Evolutionary conservation across 768 basidiomycete species (phyloP), one percentile per base, ranked within the genome.

Genomic region (Tricholoma terreum): DNA sequence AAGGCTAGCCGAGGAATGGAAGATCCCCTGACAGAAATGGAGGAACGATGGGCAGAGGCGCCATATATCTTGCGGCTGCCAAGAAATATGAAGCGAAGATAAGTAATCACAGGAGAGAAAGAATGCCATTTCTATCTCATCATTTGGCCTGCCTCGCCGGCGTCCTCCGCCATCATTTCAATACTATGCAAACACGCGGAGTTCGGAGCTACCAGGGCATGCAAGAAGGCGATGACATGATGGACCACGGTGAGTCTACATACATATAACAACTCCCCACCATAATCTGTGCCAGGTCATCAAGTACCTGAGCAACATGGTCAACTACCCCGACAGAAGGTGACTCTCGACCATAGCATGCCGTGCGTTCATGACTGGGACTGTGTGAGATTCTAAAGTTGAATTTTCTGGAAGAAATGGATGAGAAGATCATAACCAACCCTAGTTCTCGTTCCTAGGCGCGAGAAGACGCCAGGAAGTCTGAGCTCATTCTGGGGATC

Each of bases 371-470:
- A 6, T 19, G 4, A 21, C 8, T 19, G 40, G 11, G 8, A 5
- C 6, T 30, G 24, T 46, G 15, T 35, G 15, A 30, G 30, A 24
- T 36, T 55, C 58, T 35, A 40, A 33, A 58, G 19, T 52, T 31
- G 38, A 24, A 52, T 10, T 24, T 50, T 54, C 57, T 45, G 46
- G 54, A 56, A 33, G 46, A 14, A 11, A 17, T n/a, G 17, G 49
- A 49, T 43, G 34, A 17, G 40, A 36, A 46, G 49, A 55, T 33
- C 34, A 55, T 55, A 43, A 55, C 24, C 34, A 31, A 48, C 43
- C 42, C 40, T 35, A 21, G 31, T 54, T 53, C 58, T 50, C 54
- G 33, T 46, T 58, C 55, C 51, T 55, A 52, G 60, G 60, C 56
- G 58, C 60, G 54, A 56, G 42, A 24, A 31, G 22, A 43, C 45